Evolutionary conservation across 148 eudicot genomes (phyloP), one percentile per base, ranked within the genome.

Genomic region (Cornus kousa): DNA sequence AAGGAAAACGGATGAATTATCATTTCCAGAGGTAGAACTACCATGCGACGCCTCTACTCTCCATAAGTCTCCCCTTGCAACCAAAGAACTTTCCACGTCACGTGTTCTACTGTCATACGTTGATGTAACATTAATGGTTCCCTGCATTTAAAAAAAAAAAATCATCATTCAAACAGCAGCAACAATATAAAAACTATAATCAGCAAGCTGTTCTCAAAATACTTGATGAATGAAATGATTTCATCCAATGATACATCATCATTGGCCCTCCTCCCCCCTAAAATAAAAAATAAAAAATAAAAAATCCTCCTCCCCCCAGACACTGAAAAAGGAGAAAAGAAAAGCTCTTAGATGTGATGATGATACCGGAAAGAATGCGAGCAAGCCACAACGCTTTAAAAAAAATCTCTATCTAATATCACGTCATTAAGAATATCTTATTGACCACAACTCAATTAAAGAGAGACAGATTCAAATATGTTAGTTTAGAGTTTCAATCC

Each of bases 51-150:
- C 92, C 87, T 96, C 99, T 40, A 96, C 88, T 85, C 99, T 82
- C 99, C 98, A 96, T 80, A 93, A 86, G 81, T 96, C 98, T 78
- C 98, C 98, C 78, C 95, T 90, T 12, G 97, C 98, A 83, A 87
- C 89, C 84, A 96, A 72, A 82, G 99, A 90, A 79, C 89, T 91
- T 81, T 96, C 98, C 32, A 92, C 68, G 70, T 89, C 92, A 43
- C 83, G 87, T 16, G 89, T 90, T 81, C 99, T 86, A 74, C 99
- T 96, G 83, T 93, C 98, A 87, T 89, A 96, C 11, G 92, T 87
- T 67, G 99, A 88, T 72, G 97, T 85, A 79, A 93, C 73, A 83
- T 93, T 93, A 76, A 93, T 68, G 55, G 88, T 85, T 73, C 97
- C 93, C 99, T 96, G 79, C 83, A 84, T 67, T 22, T 40, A 43